Percentiles rank a stretch among this genome's conserved stretches.
These are phyloP conservation scores for Monosporascus sp. DNA, from an alignment of 2,329 filamentous ascomycete species.

Conservation along the genomic window DNA sequence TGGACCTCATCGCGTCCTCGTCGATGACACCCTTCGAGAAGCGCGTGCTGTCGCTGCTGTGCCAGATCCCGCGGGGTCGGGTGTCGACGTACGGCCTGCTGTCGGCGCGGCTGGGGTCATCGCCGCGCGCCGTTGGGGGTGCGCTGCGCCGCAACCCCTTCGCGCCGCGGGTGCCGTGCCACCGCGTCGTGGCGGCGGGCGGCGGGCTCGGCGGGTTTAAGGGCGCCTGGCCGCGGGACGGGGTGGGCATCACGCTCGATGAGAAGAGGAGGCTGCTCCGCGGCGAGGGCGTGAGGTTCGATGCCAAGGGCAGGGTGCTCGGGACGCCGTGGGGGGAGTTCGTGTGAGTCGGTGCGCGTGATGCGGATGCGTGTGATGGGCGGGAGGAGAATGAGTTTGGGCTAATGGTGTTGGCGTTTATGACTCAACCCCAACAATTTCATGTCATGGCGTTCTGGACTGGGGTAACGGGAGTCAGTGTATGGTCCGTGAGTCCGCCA, in stretches of 20 bases:
- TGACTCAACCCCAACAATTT: too few relatives aligned
- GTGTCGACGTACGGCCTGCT: constrained; percentile 76
- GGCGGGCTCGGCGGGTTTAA: constrained; percentile 68
- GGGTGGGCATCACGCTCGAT: constrained; percentile 55
- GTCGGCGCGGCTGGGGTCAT: constrained; percentile 42
- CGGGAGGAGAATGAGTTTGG: too few relatives aligned
- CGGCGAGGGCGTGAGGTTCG: constrained; percentile 60
- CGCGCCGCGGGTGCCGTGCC: constrained; percentile 69
- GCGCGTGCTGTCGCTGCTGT: constrained; percentile 64
- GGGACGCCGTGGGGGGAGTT: constrained; percentile 49
- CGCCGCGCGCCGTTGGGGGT: constrained; percentile 33
- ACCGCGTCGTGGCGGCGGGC: constrained; percentile 70
- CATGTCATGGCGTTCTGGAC: too few relatives aligned
- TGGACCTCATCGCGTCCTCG: constrained; percentile 38
- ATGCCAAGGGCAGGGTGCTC: constrained; percentile 52
- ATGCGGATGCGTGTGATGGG: too few relatives aligned
- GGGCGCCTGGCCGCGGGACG: constrained; percentile 57
- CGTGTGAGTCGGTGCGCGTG: constrained; percentile 11
- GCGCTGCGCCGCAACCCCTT: constrained; percentile 70
- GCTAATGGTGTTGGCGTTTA: too few relatives aligned
- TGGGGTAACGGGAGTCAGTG: too few relatives aligned
- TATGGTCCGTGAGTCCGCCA: too few relatives aligned
- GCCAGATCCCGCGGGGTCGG: constrained; percentile 68
- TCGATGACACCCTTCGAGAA: constrained; percentile 54
- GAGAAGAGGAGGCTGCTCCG: constrained; percentile 59